Conservation (phyloP, 441 rosid genomes). For the Adansonia grandidieri region DNA sequence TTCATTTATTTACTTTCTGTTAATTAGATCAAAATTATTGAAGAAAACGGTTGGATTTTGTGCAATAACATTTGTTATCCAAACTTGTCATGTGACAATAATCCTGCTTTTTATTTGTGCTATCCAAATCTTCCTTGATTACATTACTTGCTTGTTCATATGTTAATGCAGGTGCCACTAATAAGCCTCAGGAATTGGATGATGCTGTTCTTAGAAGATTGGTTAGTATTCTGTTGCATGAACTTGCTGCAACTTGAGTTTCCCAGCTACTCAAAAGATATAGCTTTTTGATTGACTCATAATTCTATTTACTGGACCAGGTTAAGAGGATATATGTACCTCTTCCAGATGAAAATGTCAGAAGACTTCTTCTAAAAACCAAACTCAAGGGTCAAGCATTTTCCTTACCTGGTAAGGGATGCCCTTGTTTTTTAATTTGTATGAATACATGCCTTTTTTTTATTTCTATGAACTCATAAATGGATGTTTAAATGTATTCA, state of each 20-base stretch:
- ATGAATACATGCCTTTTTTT: neutral
- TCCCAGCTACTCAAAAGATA: neutral
- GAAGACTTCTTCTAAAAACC: conserved; percentile 69
- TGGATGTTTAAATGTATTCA: neutral
- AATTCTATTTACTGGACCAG: conserved; percentile 43
- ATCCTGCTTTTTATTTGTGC: conserved; percentile 6
- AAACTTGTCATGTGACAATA: neutral
- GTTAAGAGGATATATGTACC: conserved; percentile 93
- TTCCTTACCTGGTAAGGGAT: conserved; percentile 65
- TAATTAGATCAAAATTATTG: neutral
- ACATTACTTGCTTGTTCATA: neutral
- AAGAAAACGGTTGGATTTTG: conserved; percentile 7
- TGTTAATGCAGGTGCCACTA: conserved; percentile 79
- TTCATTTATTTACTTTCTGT: neutral
- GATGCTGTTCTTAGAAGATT: conserved; percentile 94
- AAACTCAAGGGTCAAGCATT: conserved; percentile 79
- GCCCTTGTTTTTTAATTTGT: conserved; percentile 3
- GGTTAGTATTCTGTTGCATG: conserved; percentile 48
- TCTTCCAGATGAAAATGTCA: conserved; percentile 73
- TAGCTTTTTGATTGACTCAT: neutral
- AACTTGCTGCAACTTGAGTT: conserved; percentile 19
- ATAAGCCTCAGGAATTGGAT: conserved; percentile 95
- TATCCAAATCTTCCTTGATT: neutral
- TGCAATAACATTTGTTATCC: conserved; percentile 2
- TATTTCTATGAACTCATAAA: neutral